phyloP scores from a whole-genome alignment of 805 yeast species.

The Saturnispora silvae region DNA sequence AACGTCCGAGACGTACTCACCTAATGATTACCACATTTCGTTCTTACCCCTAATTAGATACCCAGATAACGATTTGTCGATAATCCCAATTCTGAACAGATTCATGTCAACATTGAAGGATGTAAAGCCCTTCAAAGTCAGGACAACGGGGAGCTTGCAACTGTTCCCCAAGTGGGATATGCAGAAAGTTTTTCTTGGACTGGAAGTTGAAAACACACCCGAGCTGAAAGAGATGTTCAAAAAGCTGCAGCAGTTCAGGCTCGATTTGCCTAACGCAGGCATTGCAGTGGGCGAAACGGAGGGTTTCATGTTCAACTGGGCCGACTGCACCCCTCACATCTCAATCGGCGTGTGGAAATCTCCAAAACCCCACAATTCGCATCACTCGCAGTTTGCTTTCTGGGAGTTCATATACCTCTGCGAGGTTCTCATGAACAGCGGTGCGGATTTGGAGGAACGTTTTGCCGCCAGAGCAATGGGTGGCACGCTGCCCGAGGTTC shows the following conservation, averaged over 20 bases:
- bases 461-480: neutral
- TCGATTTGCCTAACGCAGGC: conserved; percentile 11
- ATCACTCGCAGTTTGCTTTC: conserved; percentile 15
- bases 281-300: conserved; percentile 15
- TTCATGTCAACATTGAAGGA: neutral
- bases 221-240: neutral
- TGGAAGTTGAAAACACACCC: conserved; percentile 2
- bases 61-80: conserved; percentile 7
- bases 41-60: conserved; percentile 21
- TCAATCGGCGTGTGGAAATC: conserved; percentile 13
- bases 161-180: conserved; percentile 8
- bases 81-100: neutral
- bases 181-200: conserved; percentile 5
- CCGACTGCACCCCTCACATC: conserved; percentile 12
- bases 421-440: conserved; percentile 7
- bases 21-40: conserved; percentile 11
- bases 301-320: conserved; percentile 10
- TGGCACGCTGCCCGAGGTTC: neutral
- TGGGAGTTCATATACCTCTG: conserved; percentile 20
- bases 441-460: neutral
- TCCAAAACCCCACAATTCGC: neutral
- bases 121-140: neutral
- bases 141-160: conserved; percentile 1
- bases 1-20: conserved; percentile 1
- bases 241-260: conserved; percentile 3